A percentile compares a stretch with the other conserved stretches of the same genome.
These are phyloP conservation scores for Hansenula lynferdii DNA, from an alignment of 1,139 yeast species.

Conservation along the genomic window DNA sequence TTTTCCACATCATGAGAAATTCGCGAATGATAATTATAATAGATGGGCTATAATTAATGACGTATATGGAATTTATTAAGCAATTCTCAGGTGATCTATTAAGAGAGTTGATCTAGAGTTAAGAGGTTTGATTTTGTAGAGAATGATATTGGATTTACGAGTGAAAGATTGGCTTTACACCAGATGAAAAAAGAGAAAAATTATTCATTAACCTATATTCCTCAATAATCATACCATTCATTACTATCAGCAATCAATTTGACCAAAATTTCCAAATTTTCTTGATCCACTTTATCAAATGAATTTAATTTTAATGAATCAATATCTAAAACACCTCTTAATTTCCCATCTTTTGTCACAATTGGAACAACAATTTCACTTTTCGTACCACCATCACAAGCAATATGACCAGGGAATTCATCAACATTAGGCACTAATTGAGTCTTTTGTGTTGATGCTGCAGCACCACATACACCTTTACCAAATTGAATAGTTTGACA, in stretches of 20 bases:
- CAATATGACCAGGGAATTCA: constrained; percentile 86
- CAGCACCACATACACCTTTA: constrained; percentile 88
- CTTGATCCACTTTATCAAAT: constrained; percentile 58
- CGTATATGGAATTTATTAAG: too few species aligned
- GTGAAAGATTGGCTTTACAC: too few species aligned
- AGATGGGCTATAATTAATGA: too few species aligned
- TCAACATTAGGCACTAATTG: constrained; percentile 78
- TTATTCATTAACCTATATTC: too few species aligned
- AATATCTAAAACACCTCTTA: constrained; percentile 78
- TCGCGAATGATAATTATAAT: too few species aligned
- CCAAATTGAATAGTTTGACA: constrained; percentile 80
- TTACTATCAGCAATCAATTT: constrained; percentile 44
- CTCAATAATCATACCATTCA: constrained; percentile 22
- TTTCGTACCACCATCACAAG: constrained; percentile 92
- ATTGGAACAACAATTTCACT: constrained; percentile 94
- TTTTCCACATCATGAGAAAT: not conserved
- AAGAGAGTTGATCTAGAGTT: too few species aligned
- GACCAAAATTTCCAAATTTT: constrained; percentile 58
- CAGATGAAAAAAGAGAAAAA: too few species aligned
- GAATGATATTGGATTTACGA: too few species aligned
- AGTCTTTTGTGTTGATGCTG: constrained; percentile 53
- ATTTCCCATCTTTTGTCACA: constrained; percentile 33
- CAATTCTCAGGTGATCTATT: too few species aligned
- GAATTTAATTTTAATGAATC: constrained; percentile 68
- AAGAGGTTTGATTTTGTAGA: too few species aligned